These are phyloP conservation scores for Hansenula anomala DNA, from an alignment of 1,139 yeast species.

Conservation along the genomic window DNA sequence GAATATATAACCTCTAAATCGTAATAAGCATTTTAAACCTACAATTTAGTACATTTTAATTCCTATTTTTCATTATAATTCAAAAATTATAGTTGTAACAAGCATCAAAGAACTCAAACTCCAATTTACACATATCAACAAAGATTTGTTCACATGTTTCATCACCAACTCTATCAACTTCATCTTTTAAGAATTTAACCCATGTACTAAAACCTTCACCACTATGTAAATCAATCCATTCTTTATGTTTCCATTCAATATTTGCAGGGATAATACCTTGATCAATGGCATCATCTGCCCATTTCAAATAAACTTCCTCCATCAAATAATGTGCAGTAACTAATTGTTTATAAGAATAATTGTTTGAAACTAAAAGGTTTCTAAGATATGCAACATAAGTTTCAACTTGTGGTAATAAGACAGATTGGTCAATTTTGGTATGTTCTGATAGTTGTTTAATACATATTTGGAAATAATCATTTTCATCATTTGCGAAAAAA, in stretches of 20 bases:
- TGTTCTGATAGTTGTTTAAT: conserved; percentile 27
- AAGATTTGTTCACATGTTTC: conserved; percentile 32
- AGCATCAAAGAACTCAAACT: conserved; percentile 41
- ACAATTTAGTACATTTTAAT: too few species aligned
- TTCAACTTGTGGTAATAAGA: conserved; percentile 32
- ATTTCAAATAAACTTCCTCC: conserved; percentile 47
- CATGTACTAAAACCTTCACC: conserved; percentile 42
- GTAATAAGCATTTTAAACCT: neutral
- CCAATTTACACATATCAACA: conserved; percentile 33
- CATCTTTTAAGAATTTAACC: conserved; percentile 39
- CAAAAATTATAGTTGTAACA: conserved; percentile 30
- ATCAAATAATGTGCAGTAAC: conserved; percentile 41
- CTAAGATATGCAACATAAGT: conserved; percentile 34
- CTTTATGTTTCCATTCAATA: conserved; percentile 40
- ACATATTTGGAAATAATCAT: conserved; percentile 38
- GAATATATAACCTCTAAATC: neutral
- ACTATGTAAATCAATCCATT: conserved; percentile 48
- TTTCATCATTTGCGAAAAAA: conserved; percentile 43
- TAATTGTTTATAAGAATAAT: conserved; percentile 36
- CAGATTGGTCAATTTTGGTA: conserved; percentile 3
- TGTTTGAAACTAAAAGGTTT: conserved; percentile 26
- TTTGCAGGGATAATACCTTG: conserved; percentile 24
- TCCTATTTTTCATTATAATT: neutral
- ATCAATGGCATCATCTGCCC: conserved; percentile 35
- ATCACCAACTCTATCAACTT: conserved; percentile 36